Percentiles rank a stretch among this genome's conserved stretches.
phyloP scores from a whole-genome alignment of 495 filamentous ascomycete genomes.

The Friedmanniomyces endolithicus region DNA sequence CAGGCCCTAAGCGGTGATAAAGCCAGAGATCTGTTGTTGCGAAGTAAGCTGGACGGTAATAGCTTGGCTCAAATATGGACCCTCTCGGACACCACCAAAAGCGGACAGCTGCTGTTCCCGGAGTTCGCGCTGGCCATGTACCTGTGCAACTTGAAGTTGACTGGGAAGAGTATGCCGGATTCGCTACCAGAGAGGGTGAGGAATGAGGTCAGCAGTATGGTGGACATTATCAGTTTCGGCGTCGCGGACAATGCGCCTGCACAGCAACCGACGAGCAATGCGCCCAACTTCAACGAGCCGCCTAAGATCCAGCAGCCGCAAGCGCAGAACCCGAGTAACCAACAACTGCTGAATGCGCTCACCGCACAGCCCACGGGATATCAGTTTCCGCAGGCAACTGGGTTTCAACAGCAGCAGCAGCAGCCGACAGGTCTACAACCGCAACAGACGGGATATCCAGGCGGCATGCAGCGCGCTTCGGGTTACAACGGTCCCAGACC shows the following conservation, averaged over 20 bases:
- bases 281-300: slow-evolving; percentile 63
- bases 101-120: slow-evolving; percentile 90
- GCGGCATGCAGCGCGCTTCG: slow-evolving; percentile 41
- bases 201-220: slow-evolving; percentile 99
- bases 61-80: slow-evolving; percentile 85
- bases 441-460: slow-evolving; percentile 38
- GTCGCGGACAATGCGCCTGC: slow-evolving; percentile 61
- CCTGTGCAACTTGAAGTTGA: slow-evolving; percentile 84
- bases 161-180: slow-evolving; percentile 67
- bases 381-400: slow-evolving; percentile 37
- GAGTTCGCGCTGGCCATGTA: slow-evolving; percentile 99
- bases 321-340: slow-evolving; percentile 62
- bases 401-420: slow-evolving; percentile 34
- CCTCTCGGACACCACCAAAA: slow-evolving; percentile 92
- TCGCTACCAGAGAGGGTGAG: slow-evolving; percentile 69
- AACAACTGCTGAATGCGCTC: slow-evolving; percentile 65
- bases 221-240: slow-evolving; percentile 96
- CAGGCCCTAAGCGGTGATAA: slow-evolving; percentile 85
- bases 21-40: slow-evolving; percentile 72
- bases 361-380: slow-evolving; percentile 64
- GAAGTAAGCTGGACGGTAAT: slow-evolving; percentile 73
- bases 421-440: slow-evolving; percentile 42
- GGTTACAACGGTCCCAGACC: slow-evolving; percentile 67
- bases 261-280: slow-evolving; percentile 45
- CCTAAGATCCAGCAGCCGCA: slow-evolving; percentile 71